Evolutionary conservation across 116 monocot species (phyloP).

Genomic region (Posidonia oceanica): DNA sequence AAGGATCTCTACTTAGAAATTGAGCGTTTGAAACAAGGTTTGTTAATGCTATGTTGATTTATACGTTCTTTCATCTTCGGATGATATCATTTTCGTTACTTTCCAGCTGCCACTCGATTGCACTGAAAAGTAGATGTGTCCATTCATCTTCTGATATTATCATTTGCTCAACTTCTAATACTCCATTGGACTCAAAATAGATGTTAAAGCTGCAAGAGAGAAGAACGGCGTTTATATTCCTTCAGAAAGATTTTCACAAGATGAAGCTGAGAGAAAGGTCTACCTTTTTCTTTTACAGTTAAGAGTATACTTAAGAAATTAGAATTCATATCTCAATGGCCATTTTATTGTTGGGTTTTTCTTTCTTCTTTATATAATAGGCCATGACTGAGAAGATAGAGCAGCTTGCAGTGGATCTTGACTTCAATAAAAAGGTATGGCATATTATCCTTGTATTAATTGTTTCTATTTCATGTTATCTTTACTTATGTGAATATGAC

Average conservation of each 20-base stretch:
- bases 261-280: conserved; percentile 80
- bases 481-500: not conserved
- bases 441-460: not conserved
- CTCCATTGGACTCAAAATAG: conserved; percentile 14
- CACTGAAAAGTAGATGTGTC: no score
- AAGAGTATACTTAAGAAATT: not conserved
- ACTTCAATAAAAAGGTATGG: conserved; percentile 36
- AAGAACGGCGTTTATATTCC: conserved; percentile 80
- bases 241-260: conserved; percentile 51
- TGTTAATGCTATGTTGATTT: not conserved
- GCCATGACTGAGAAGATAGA: conserved; percentile 46
- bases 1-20: conserved; percentile 75
- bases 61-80: not conserved
- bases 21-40: conserved; percentile 79
- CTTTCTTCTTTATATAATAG: conserved; percentile 15
- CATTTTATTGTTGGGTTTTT: not conserved
- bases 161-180: not conserved
- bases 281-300: not conserved
- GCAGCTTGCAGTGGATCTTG: conserved; percentile 31
- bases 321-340: no score
- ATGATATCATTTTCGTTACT: not conserved
- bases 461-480: not conserved
- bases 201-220: conserved; percentile 78
- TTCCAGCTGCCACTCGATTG: not conserved
- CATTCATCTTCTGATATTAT: no score